Evolutionary conservation across 2,329 filamentous ascomycete species (phyloP), one percentile per base, ranked within the genome.

Genomic region (Paecilomyces dactylethromorphus): DNA sequence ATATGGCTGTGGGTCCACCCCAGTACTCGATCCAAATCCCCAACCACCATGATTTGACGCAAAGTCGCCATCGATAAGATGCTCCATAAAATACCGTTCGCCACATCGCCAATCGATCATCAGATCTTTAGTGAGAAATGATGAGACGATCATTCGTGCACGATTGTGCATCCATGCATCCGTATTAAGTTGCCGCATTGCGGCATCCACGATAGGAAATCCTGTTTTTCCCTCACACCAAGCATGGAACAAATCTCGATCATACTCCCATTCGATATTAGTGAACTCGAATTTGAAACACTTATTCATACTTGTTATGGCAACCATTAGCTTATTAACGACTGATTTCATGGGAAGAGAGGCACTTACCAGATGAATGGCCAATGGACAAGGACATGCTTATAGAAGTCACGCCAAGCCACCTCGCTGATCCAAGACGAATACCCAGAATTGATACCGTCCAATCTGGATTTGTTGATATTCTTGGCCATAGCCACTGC

Each of bases 331-430:
- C n/a, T n/a, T n/a, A n/a, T n/a, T n/a, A n/a, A n/a, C n/a, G n/a
- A n/a, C n/a, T n/a, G n/a, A n/a, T n/a, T n/a, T n/a, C n/a, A n/a
- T n/a, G n/a, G n/a, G n/a, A n/a, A n/a, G n/a, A n/a, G n/a, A n/a
- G n/a, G n/a, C n/a, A n/a, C 67, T 58, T 62, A 76, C 75, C 77
- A 78, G 51, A 79, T 74, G 56, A 92, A 92, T 0, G 92, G 92
- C 90, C 91, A 96, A 60, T 92, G 79, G 0, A 87, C 89, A 4
- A 96, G 76, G 2, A 96, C 89, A 70, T 94, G 90, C 67, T 87
- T 91, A 76, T 95, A 95, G 68, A 95, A 95, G 67, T 95, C 91
- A 13, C 91, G 81, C 91, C 91, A 94, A 0, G 90, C 91, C 3
- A 95, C 81, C 72, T 95, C 91, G 56, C 87, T 87, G 63, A 94